These are phyloP conservation scores for Pichia cactophila DNA, from an alignment of 1,139 yeast species.

Conservation along the genomic window DNA sequence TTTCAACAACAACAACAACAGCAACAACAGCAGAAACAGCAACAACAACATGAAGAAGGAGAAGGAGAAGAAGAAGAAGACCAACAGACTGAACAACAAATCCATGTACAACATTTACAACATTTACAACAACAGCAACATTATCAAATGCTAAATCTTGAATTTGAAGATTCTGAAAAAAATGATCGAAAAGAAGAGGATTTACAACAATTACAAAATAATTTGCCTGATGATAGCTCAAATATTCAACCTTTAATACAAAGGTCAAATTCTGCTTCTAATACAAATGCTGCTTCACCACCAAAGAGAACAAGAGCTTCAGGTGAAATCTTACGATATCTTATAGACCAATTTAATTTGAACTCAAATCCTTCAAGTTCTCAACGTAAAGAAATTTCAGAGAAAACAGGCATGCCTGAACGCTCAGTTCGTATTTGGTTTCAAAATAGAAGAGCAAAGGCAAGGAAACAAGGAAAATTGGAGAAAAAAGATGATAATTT, in stretches of 20 bases:
- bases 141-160: background rate
- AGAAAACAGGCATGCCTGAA: constrained; percentile 77
- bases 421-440: constrained; percentile 94
- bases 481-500: constrained; percentile 23
- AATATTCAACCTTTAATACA: background rate
- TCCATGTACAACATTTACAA: background rate
- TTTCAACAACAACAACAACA: background rate
- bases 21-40: background rate
- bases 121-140: background rate
- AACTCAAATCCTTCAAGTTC: constrained; percentile 69
- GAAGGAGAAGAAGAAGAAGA: no score
- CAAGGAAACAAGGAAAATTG: constrained; percentile 50
- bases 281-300: background rate
- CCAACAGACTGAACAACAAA: background rate
- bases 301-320: constrained; percentile 58
- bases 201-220: background rate
- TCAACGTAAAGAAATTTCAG: constrained; percentile 64
- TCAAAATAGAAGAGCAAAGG: constrained; percentile 83
- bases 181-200: background rate
- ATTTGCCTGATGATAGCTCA: background rate
- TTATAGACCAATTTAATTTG: constrained; percentile 61
- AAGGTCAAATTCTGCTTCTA: background rate
- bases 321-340: constrained; percentile 68
- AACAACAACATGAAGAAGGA: background rate
- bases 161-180: background rate